phyloP scores from a whole-genome alignment of 768 basidiomycete genomes.

The Hericium erinaceus region DNA sequence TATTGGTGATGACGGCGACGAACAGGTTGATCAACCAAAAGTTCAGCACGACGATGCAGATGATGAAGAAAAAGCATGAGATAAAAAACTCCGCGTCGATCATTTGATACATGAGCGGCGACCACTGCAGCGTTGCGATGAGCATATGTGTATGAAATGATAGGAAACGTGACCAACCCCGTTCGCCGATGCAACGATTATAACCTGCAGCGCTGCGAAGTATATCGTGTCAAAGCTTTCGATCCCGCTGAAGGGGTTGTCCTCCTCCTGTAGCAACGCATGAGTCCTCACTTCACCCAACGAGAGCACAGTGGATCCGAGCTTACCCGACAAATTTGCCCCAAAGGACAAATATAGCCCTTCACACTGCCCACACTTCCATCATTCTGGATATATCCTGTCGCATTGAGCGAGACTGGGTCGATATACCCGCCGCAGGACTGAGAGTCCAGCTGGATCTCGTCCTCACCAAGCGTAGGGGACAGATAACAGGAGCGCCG shows the following conservation, averaged over 20 bases:
- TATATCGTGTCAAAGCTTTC: conserved; percentile 89
- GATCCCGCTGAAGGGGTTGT: conserved; percentile 56
- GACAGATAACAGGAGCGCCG: conserved; percentile 52
- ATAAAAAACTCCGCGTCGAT: conserved; percentile 86
- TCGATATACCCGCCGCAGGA: conserved; percentile 81
- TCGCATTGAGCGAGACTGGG: conserved; percentile 35
- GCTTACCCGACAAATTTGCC: conserved; percentile 71
- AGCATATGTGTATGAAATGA: not conserved
- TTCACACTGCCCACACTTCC: conserved; percentile 40
- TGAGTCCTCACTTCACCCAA: not conserved
- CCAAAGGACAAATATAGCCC: conserved; percentile 85
- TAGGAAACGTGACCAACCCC: conserved; percentile 32
- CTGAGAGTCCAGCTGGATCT: conserved; percentile 38
- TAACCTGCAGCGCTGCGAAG: conserved; percentile 68
- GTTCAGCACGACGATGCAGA: conserved; percentile 78
- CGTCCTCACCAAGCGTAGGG: conserved; percentile 44
- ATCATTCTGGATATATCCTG: conserved; percentile 32
- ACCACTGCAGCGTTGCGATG: conserved; percentile 41
- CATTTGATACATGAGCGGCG: conserved; percentile 76
- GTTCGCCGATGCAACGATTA: conserved; percentile 75
- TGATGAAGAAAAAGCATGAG: conserved; percentile 83
- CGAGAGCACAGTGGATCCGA: not conserved
- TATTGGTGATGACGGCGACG: conserved; percentile 93
- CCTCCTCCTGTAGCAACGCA: conserved; percentile 36
- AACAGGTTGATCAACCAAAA: conserved; percentile 92